Conservation (phyloP, 1,139 yeast species). For the Candida gigantensis region DNA sequence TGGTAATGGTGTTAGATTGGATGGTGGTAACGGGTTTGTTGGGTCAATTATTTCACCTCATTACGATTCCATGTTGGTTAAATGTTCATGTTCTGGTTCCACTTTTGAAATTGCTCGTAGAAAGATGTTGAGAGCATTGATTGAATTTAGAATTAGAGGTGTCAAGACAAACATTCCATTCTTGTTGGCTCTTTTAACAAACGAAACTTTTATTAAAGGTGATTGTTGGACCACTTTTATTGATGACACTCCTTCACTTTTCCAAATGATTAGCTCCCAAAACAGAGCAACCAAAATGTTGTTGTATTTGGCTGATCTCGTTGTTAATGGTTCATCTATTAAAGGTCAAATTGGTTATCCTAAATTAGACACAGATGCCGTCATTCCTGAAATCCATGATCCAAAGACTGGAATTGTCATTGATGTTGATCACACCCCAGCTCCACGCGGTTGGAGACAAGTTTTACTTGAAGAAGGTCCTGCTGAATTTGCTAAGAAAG, state of each 20-base stretch:
- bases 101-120: constrained; percentile 96
- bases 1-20: constrained; percentile 98
- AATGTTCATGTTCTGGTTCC: constrained; percentile 95
- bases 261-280: constrained; percentile 92
- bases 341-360: constrained; percentile 96
- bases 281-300: constrained; percentile 95
- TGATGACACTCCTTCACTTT: constrained; percentile 94
- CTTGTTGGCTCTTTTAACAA: constrained; percentile 86
- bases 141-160: constrained; percentile 98
- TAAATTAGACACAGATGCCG: constrained; percentile 72
- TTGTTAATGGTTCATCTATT: constrained; percentile 92
- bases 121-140: constrained; percentile 94
- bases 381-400: constrained; percentile 71
- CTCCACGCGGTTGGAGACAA: constrained; percentile 89
- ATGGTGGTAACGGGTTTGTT: constrained; percentile 99
- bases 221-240: constrained; percentile 98
- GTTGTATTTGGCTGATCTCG: constrained; percentile 85
- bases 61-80: constrained; percentile 97
- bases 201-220: constrained; percentile 85
- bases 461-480: constrained; percentile 84
- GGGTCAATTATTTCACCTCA: constrained; percentile 97
- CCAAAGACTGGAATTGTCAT: constrained; percentile 53
- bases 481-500: constrained; percentile 82
- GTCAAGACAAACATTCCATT: constrained; percentile 98
- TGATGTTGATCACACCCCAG: constrained; percentile 55